Evolutionary conservation across 1,284 basidiomycete species (phyloP).

Genomic region (Inonotus hispidus): DNA sequence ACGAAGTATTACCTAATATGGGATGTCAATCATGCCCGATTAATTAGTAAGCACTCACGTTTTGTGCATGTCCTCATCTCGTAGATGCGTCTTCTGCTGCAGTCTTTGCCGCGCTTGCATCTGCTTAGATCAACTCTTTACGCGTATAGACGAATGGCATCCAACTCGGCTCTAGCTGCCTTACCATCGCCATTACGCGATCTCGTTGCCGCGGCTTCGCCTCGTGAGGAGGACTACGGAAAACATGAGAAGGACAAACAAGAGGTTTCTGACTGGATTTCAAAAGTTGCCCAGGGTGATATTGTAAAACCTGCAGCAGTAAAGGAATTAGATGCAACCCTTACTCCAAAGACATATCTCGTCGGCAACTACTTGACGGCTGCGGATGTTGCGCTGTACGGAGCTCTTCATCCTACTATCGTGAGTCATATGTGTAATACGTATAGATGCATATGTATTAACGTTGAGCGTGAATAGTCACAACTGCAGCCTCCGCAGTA

Average conservation of each 20-base stretch:
- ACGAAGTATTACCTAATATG: neutral
- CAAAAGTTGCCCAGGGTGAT: conserved; percentile 51
- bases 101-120: neutral
- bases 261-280: conserved; percentile 65
- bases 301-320: conserved; percentile 39
- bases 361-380: conserved; percentile 79
- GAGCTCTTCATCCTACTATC: conserved; percentile 70
- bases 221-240: conserved; percentile 42
- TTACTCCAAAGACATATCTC: conserved; percentile 76
- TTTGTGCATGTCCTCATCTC: neutral
- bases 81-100: neutral
- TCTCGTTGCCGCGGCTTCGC: conserved; percentile 46
- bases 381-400: conserved; percentile 84
- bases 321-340: conserved; percentile 69
- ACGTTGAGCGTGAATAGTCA: conserved; percentile 41
- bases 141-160: conserved; percentile 47
- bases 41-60: neutral
- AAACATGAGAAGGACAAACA: conserved; percentile 55
- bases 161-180: conserved; percentile 44
- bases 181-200: conserved; percentile 52
- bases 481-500: conserved; percentile 62
- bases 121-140: neutral
- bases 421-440: conserved; percentile 43
- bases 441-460: neutral
- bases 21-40: neutral